These are phyloP conservation scores for Aspergillus cavernicola DNA, from an alignment of 495 filamentous ascomycete genomes.

Conservation along the genomic window DNA sequence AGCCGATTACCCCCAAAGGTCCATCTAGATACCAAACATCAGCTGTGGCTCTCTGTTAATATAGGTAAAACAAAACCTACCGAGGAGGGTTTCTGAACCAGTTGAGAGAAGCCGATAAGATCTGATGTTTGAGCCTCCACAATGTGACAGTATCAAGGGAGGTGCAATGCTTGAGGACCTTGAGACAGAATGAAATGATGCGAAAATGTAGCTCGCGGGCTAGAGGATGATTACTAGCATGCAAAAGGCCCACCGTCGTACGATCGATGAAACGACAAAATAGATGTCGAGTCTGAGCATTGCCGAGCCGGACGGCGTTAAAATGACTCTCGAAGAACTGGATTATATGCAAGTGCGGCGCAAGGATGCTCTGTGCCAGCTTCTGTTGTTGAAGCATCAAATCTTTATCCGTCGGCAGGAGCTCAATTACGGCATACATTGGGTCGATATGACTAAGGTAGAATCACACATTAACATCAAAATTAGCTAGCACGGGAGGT, in stretches of 20 bases:
- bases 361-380: conserved; percentile 69
- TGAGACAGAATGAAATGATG: conserved; percentile 75
- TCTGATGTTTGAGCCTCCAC: conserved; percentile 81
- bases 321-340: conserved; percentile 93
- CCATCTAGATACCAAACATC: conserved; percentile 53
- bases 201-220: conserved; percentile 89
- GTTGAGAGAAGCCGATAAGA: conserved; percentile 75
- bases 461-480: conserved; percentile 11
- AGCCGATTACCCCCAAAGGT: conserved; percentile 92
- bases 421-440: conserved; percentile 86
- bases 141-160: conserved; percentile 54
- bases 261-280: conserved; percentile 75
- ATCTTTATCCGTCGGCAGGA: conserved; percentile 82
- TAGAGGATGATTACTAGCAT: conserved; percentile 74
- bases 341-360: conserved; percentile 79
- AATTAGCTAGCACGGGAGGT: not conserved
- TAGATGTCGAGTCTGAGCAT: conserved; percentile 69
- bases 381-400: conserved; percentile 71
- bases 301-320: conserved; percentile 80
- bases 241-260: conserved; percentile 67
- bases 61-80: conserved; percentile 25
- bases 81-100: conserved; percentile 84
- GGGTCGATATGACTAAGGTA: conserved; percentile 69
- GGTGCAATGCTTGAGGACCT: conserved; percentile 65
- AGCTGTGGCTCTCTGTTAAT: not conserved